Evolutionary conservation across 1,139 yeast genomes (phyloP), one percentile per base, ranked within the genome.

Genomic region (Lodderomyces jiufengensis): DNA sequence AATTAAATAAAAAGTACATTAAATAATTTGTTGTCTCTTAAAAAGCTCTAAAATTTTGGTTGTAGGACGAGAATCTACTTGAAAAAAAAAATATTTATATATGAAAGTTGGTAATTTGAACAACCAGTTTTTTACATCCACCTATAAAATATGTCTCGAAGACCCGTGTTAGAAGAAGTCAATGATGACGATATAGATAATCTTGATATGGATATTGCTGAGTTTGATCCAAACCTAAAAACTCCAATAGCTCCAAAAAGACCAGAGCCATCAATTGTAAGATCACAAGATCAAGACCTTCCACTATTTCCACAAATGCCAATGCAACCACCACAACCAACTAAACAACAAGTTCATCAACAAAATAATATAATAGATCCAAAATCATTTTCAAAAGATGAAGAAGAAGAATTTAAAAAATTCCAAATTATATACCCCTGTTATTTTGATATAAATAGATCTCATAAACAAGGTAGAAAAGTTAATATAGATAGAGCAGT

Each of bases 171-270:
- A 42, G 97, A 88, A 61, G 95, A 87, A 54, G 79, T 88, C 47
- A 80, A 78, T 45, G 95, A 86, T 58, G 92, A 85, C 42, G 95
- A 86, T 52, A 82, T 90, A 62, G 97, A 88, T 56, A 80, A 86
- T 63, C 70, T 87, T 79, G 96, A 88, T 50, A 83, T 86, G 84
- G 96, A 88, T 60, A 72, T 90, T 28, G 94, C 95, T 8, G 90
- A 88, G 64, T 83, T 87, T 47, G 97, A 88, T 59, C 90, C 96
- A 12, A 61, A 66, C 31, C 62, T 82, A 43, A 72, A 59, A 31
- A 81, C 90, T 0, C 85, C 88, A 3, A 61, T 82, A 14, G 88
- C 88, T 1, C 88, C 88, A 30, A 64, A 71, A 31, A 70, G 73
- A 49, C 75, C 80, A 11, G 70, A 71, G 44, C 84, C 85, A 24